A percentile compares a stretch with the other conserved stretches of the same genome.
phyloP scores from a whole-genome alignment of 2,329 filamentous ascomycete genomes.

The Ilyonectria mors-panacis region DNA sequence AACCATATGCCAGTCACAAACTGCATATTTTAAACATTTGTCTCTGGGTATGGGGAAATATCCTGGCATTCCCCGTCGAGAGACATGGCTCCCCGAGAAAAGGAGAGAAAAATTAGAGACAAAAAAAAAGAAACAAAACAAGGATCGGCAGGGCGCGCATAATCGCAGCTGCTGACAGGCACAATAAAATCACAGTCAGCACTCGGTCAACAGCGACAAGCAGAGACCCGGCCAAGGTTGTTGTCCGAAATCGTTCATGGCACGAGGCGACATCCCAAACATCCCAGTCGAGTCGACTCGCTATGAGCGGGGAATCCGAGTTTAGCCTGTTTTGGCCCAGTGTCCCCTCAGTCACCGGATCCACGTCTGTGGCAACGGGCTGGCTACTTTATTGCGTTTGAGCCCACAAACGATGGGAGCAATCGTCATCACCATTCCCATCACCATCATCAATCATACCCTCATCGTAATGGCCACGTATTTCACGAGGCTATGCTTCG shows the following conservation, averaged over 20 bases:
- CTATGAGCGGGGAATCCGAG: slow-evolving; percentile 16
- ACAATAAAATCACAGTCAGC: slow-evolving; percentile 4
- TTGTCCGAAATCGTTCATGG: slow-evolving; percentile 16
- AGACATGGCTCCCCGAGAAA: slow-evolving; percentile 10
- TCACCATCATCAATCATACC: neutral
- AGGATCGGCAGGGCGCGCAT: neutral
- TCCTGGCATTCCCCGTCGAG: slow-evolving; percentile 3
- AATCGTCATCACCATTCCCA: neutral
- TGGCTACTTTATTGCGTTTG: neutral
- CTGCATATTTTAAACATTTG: neutral
- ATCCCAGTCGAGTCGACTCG: slow-evolving; percentile 18
- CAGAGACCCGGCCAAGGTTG: neutral
- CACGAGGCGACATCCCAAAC: slow-evolving; percentile 7
- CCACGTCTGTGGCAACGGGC: slow-evolving; percentile 2
- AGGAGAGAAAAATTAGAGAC: neutral
- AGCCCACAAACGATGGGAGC: neutral
- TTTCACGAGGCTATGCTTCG: neutral
- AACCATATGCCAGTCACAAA: neutral
- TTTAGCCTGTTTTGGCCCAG: slow-evolving; percentile 24
- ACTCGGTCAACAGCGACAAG: neutral
- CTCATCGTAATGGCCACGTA: neutral
- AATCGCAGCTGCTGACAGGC: neutral
- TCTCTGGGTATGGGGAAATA: neutral
- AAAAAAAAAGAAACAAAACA: neutral
- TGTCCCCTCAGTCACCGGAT: slow-evolving; percentile 14